Base-by-base conservation (phyloP, 176 grass and related monocot genomes). In the Aegilops umbellulata region DNA sequence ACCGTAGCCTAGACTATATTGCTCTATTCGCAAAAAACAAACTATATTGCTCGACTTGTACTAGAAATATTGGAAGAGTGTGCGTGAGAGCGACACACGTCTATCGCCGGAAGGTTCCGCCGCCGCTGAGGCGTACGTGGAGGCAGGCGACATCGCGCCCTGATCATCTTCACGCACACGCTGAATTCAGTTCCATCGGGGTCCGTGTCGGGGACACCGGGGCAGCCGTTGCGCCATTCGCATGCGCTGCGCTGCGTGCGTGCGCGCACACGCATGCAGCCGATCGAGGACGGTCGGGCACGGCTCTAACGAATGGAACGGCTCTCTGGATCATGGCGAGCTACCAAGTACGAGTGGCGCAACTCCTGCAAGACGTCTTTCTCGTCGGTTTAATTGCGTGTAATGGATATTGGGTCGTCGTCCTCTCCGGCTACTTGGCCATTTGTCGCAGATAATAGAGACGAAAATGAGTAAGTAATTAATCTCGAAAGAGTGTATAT, bases 271-370 rank as follows among this genome's bases (percentile, higher is more conserved):
- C 49, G 49, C 49, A 53, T 53, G 16, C 49, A 19, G 49, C 49
- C 49, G 49, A 7, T 19, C 49, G 49, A 53, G 49, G 49, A 53
- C 16, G 49, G 49, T 14, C 5, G 49, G 26, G 27, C 63, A 72
- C 57, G 81, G 55, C 75, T 80, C 60, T 10, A n/a, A n/a, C n/a
- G n/a, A n/a, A n/a, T 25, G 88, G 60, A 85, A 89, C 69, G 5
- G 69, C 26, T n/a, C 53, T 83, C 35, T 69, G 3, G 35, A 69
- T 35, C 39, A 26, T 22, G 61, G 26, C 53, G 46, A 78, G 25
- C 73, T 71, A 20, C 49, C 49, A 53, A 53, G 49, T 19, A 17
- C 29, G 35, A 70, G 74, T 51, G 81, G 81, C 7, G 86, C 47
- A 32, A 26, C 7, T 26, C 12, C n/a, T 53, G 70, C 20, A 77